A percentile compares a stretch with the other conserved stretches of the same genome.
phyloP scores from a whole-genome alignment of 495 filamentous ascomycete genomes.

The Niebla homalea region DNA sequence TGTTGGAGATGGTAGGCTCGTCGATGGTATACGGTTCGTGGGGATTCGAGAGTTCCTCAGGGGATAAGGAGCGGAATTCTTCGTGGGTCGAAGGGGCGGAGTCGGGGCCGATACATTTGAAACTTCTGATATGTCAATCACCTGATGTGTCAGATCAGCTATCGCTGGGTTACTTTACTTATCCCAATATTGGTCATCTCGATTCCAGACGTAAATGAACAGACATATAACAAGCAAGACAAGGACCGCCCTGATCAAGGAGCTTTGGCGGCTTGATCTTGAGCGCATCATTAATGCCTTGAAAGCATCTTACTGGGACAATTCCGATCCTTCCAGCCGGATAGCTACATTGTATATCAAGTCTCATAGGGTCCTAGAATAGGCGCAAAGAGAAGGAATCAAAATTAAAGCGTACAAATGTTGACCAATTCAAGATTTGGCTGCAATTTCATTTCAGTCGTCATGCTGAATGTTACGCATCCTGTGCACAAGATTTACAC shows the following conservation, averaged over 20 bases:
- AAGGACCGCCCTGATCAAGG: background rate
- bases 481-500: no score
- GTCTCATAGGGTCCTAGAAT: no score
- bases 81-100: background rate
- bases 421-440: no score
- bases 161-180: background rate
- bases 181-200: background rate
- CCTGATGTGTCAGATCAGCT: background rate
- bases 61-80: background rate
- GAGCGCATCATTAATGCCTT: background rate
- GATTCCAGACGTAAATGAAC: background rate
- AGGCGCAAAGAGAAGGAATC: no score
- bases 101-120: background rate
- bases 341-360: no score
- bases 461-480: no score
- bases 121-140: background rate
- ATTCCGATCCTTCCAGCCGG: no score
- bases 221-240: background rate
- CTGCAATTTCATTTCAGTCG: no score
- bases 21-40: slow-evolving; percentile 9
- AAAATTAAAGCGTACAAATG: no score
- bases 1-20: slow-evolving; percentile 6
- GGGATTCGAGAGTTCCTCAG: slow-evolving; percentile 4
- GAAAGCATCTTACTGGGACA: no score
- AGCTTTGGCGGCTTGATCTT: background rate